Evolutionary conservation across 352 stramenopile genomes (phyloP), one percentile per base, ranked within the genome.

Genomic region (Phytophthora aleatoria): DNA sequence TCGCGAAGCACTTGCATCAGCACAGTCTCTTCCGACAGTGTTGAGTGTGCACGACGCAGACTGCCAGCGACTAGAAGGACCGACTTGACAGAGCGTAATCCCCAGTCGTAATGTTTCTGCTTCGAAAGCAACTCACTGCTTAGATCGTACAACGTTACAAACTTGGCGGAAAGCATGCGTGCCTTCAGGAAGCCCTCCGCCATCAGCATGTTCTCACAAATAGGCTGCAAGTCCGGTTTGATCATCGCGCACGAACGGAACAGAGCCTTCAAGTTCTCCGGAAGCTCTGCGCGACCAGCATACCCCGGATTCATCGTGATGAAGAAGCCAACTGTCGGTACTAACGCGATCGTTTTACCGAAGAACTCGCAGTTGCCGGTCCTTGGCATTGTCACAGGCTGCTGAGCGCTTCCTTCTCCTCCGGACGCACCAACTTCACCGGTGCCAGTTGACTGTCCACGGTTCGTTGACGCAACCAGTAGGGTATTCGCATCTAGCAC

Each of bases 131-230:
- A 44, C 48, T 97, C 90, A 11, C 74, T 83, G 36, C 83, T 92
- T n/a, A 97, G 76, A 44, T 91, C 73, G 54, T 97, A 97, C 1
- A 97, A 73, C 24, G 90, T 96, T 16, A 97, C 87, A 64, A 97
- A 97, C 64, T 97, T 97, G 7, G 91, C 73, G 0, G 91, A 90
- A 0, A 97, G 68, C 7, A 73, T 61, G 5, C 90, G 74, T 1
- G 90, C 91, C 39, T 95, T 91, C 1, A 97, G 57, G 43, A 98
- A 98, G 1, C 93, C 93, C 69, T 98, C 92, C 5, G 89, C 90
- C 92, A 98, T 97, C 5, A 98, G 80, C 93, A 98, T 98, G 56
- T 97, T 98, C 61, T 98, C 93, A 59, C 90, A 97, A 69, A 98
- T 97, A 0, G 91, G 90, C 60, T 95, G 82, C 33, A 97, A 59